phyloP scores from a whole-genome alignment of 192 early-diverging fungal genomes.

The Geranomyces variabilis region DNA sequence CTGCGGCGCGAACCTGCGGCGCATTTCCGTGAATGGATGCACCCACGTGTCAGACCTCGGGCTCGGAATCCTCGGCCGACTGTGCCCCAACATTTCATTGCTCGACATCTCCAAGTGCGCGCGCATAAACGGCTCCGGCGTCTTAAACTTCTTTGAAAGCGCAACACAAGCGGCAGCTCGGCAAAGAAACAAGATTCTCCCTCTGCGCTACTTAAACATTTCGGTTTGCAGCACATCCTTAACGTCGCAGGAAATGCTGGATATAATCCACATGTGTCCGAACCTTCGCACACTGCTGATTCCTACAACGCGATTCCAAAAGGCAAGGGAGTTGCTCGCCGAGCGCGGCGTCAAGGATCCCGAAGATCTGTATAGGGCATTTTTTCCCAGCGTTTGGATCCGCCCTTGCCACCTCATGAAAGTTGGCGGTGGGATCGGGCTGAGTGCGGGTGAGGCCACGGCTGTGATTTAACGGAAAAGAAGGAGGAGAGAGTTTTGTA shows the following conservation, averaged over 20 bases:
- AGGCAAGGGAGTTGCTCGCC: too few relatives aligned
- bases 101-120: not conserved
- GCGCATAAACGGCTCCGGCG: not conserved
- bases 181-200: not conserved
- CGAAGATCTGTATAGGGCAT: too few relatives aligned
- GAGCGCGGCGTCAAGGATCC: too few relatives aligned
- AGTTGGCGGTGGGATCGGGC: too few relatives aligned
- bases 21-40: not conserved
- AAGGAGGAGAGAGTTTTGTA: too few relatives aligned
- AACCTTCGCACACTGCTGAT: not conserved
- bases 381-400: too few relatives aligned
- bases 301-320: not conserved
- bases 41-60: not conserved
- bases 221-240: not conserved
- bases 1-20: not conserved
- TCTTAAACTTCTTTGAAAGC: not conserved
- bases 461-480: too few relatives aligned
- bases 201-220: not conserved
- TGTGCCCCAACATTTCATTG: not conserved
- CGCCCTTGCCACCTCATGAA: too few relatives aligned
- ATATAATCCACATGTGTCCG: not conserved
- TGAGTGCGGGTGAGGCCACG: too few relatives aligned
- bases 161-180: not conserved
- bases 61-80: not conserved
- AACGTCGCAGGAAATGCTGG: not conserved